A percentile compares a stretch with the other conserved stretches of the same genome.
Evolutionary conservation across 2,329 filamentous ascomycete genomes (phyloP).

Genomic region (Fusarium coicis): DNA sequence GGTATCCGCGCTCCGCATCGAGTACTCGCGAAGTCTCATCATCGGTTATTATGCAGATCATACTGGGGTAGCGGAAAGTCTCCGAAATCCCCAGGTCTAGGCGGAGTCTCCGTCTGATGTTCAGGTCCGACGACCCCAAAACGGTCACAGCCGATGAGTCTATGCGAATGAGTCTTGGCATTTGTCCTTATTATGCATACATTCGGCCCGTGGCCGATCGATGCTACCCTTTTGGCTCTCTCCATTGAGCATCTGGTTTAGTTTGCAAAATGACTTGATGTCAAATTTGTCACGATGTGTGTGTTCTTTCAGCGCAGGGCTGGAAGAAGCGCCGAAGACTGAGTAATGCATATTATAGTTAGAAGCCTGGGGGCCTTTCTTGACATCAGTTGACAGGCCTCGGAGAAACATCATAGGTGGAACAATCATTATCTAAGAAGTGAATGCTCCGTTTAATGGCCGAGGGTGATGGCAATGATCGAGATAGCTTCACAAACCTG

Average conservation of each 20-base stretch:
- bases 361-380: accelerated
- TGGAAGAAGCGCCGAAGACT: not conserved
- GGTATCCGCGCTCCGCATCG: not conserved
- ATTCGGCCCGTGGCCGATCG: slow-evolving; percentile 7
- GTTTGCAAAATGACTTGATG: not conserved
- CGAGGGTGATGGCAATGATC: not conserved
- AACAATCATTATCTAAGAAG: not conserved
- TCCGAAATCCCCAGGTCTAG: not conserved
- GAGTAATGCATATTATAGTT: accelerated
- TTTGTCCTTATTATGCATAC: not conserved
- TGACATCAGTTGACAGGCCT: not conserved
- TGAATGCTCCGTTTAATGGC: not conserved
- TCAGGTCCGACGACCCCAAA: not conserved
- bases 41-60: not conserved
- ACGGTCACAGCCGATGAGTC: not conserved
- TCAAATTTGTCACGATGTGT: not conserved
- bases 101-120: slow-evolving; percentile 19
- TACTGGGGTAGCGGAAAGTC: slow-evolving; percentile 1
- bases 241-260: accelerated
- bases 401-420: not conserved
- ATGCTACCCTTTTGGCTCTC: not conserved
- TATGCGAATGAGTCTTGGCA: not conserved
- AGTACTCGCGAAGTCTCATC: not conserved
- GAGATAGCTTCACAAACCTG: not conserved
- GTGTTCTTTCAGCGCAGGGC: not conserved